A percentile compares a stretch with the other conserved stretches of the same genome.
Evolutionary conservation across 768 basidiomycete species (phyloP).

Genomic region (Tylopilus felleus): DNA sequence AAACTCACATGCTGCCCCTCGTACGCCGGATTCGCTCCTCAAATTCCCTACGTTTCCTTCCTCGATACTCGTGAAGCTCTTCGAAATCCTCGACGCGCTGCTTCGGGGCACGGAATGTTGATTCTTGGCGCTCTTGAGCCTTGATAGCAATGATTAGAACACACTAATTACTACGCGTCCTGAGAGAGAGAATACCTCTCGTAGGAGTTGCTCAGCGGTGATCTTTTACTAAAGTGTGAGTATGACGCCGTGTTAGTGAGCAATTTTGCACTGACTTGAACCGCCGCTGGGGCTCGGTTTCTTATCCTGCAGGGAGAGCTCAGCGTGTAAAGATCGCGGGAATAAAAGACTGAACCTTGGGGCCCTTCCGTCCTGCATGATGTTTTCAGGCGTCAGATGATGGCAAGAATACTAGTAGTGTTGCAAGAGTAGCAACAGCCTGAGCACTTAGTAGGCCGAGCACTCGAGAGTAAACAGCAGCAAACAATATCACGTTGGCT

Average conservation of each 20-base stretch:
- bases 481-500: conserved; percentile 11
- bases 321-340: neutral
- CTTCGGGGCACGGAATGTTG: conserved; percentile 85
- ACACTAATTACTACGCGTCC: neutral
- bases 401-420: neutral
- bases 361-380: conserved; percentile 79
- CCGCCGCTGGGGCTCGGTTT: conserved; percentile 92
- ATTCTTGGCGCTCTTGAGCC: conserved; percentile 98
- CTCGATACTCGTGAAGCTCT: conserved; percentile 84
- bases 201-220: conserved; percentile 95
- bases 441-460: no score
- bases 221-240: conserved; percentile 53
- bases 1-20: conserved; percentile 70
- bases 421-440: no score
- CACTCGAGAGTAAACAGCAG: conserved; percentile 8
- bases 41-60: conserved; percentile 89
- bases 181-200: conserved; percentile 58
- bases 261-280: conserved; percentile 58
- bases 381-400: conserved; percentile 1
- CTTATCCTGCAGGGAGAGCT: conserved; percentile 62
- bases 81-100: conserved; percentile 98
- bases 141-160: conserved; percentile 28
- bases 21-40: conserved; percentile 84
- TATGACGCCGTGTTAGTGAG: neutral
- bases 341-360: conserved; percentile 50